Evolutionary conservation across 2,329 filamentous ascomycete species (phyloP).

Genomic region (Phoma sp.): DNA sequence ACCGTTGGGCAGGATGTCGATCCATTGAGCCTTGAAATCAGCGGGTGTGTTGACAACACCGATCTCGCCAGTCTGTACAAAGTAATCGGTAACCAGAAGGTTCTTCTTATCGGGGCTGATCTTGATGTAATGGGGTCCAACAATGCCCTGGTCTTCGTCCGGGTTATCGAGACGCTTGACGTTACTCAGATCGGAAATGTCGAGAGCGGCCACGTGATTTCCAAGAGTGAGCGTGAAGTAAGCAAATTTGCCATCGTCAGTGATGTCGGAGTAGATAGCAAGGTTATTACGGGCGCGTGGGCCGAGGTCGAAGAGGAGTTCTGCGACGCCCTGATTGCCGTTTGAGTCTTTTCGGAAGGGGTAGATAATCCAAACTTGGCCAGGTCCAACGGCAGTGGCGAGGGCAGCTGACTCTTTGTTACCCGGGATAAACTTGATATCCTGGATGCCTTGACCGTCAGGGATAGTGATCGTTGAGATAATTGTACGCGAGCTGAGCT

Average conservation of each 20-base stretch:
- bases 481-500: conserved; percentile 60
- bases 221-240: conserved; percentile 67
- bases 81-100: conserved; percentile 69
- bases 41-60: conserved; percentile 66
- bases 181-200: conserved; percentile 66
- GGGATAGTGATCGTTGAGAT: conserved; percentile 68
- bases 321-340: conserved; percentile 64
- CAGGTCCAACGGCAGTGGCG: conserved; percentile 65
- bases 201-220: conserved; percentile 67
- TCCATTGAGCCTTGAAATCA: conserved; percentile 68
- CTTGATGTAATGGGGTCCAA: conserved; percentile 70
- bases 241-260: conserved; percentile 62
- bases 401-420: conserved; percentile 65
- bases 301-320: conserved; percentile 66
- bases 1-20: conserved; percentile 63
- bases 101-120: conserved; percentile 69
- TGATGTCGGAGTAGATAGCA: conserved; percentile 68
- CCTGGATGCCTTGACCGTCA: conserved; percentile 65
- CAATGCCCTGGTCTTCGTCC: conserved; percentile 63
- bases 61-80: conserved; percentile 68
- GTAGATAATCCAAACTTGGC: conserved; percentile 70
- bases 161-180: conserved; percentile 68
- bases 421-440: conserved; percentile 70
- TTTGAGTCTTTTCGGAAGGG: conserved; percentile 62
- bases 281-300: conserved; percentile 61